Evolutionary conservation across 140 eudicot genomes (phyloP).

Genomic region (Erigeron philadelphicus): DNA sequence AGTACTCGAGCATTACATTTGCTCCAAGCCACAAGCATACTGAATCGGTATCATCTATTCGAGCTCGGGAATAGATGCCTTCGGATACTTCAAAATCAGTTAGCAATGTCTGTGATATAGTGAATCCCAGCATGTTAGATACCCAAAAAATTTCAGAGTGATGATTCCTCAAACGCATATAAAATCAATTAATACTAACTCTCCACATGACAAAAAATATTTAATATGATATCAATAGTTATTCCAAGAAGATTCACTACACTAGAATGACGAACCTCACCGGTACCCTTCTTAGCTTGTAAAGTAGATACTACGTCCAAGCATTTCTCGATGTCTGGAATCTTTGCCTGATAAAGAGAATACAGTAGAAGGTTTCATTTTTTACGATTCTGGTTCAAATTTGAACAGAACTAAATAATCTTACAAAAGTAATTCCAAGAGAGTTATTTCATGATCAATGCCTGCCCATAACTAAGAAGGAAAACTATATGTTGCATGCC

Average conservation of each 20-base stretch:
- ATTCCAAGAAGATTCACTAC: neutral
- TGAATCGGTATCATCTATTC: constrained; percentile 70
- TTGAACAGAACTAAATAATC: neutral
- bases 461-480: neutral
- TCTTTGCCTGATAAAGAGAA: constrained; percentile 61
- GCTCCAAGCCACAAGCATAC: constrained; percentile 99
- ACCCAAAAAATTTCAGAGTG: neutral
- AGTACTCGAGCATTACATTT: constrained; percentile 92
- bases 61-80: constrained; percentile 89
- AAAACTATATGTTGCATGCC: neutral
- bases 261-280: constrained; percentile 61
- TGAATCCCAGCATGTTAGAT: neutral
- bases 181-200: too few relatives aligned
- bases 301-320: constrained; percentile 78
- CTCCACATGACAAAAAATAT: neutral
- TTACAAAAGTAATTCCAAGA: neutral
- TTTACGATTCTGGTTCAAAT: neutral
- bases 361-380: constrained; percentile 8
- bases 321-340: constrained; percentile 95
- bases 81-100: constrained; percentile 95
- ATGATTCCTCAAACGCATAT: neutral
- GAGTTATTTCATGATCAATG: neutral
- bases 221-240: neutral
- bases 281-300: constrained; percentile 76
- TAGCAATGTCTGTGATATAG: constrained; percentile 52